Base-by-base conservation (phyloP, 2,329 filamentous ascomycete genomes). In the Raffaelea deltoideospora region DNA sequence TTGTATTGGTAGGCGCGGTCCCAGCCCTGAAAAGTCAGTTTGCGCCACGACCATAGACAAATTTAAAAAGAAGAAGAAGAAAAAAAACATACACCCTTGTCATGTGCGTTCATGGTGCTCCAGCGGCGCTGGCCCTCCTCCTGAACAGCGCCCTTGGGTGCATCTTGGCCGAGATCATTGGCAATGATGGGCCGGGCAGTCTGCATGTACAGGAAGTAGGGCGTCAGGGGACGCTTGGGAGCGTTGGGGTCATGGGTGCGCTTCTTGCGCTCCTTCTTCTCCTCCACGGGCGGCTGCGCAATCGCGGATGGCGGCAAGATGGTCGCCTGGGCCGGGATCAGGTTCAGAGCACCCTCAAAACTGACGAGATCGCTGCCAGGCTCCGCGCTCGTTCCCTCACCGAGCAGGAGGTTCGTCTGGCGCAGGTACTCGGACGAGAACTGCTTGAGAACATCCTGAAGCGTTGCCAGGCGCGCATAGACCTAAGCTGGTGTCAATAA, bases 141-240 rank as follows among this genome's bases (percentile, higher is more conserved):
- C 53, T 86, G 80, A 34, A 96, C 82, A 40, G 87, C 84, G 51
- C 85, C 85, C 54, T 88, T 87, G 55, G 80, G 79, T 8, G 78
- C 76, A 41, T 75, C 69, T n/a, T 72, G 54, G 18, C 80, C 82
- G 10, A 93, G 69, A 48, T 92, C 85, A 24, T 66, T 68, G 39
- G 82, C 79, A 48, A 96, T 90, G 53, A 83, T 79, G 35, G 77
- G 72, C 34, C 90, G 81, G 45, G 85, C 85, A 45, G 81, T 79
- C 57, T 92, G 81, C 68, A 93, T 85, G 65, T 86, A 96, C 42
- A 95, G 65, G 66, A 96, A 94, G 65, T 92, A 95, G 3, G 88
- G 86, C 6, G 88, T 96, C 52, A 95, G 60, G 9, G 88, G 87
- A 35, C 87, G 77, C 72, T 95, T 96, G 41, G 88, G 88, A 7